Evolutionary conservation across 2,329 filamentous ascomycete species (phyloP).

Genomic region (Pestalotiopsis sp.): DNA sequence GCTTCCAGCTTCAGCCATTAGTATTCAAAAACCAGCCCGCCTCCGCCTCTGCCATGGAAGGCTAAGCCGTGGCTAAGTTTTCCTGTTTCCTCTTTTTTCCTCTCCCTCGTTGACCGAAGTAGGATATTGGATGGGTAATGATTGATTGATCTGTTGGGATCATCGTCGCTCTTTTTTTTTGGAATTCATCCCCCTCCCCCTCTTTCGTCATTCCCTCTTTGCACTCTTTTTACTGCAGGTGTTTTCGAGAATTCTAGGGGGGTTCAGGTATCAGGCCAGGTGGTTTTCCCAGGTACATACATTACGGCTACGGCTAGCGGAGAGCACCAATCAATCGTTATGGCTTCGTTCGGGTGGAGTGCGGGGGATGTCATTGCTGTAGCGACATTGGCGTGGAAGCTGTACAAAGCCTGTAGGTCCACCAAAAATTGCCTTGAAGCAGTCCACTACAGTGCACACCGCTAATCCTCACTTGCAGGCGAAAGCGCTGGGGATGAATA

Average conservation of each 20-base stretch:
- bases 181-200: neutral
- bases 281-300: neutral
- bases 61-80: neutral
- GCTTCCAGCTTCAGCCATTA: neutral
- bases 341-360: slow-evolving; percentile 8
- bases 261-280: neutral
- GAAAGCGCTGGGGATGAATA: neutral
- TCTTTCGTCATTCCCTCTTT: neutral
- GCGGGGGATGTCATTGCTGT: slow-evolving; percentile 5
- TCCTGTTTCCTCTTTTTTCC: neutral
- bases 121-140: neutral
- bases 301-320: neutral
- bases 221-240: neutral
- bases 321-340: neutral
- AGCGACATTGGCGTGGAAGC: slow-evolving; percentile 5
- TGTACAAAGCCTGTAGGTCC: slow-evolving; percentile 8
- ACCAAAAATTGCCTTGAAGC: neutral
- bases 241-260: neutral
- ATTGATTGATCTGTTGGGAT: neutral
- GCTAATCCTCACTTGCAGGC: neutral
- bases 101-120: neutral
- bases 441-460: neutral
- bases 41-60: neutral
- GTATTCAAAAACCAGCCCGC: neutral
- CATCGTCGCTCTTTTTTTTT: neutral